A percentile compares a stretch with the other conserved stretches of the same genome.
These are phyloP conservation scores for Brassica hybrid DNA, from an alignment of 441 rosid species.

Conservation along the genomic window DNA sequence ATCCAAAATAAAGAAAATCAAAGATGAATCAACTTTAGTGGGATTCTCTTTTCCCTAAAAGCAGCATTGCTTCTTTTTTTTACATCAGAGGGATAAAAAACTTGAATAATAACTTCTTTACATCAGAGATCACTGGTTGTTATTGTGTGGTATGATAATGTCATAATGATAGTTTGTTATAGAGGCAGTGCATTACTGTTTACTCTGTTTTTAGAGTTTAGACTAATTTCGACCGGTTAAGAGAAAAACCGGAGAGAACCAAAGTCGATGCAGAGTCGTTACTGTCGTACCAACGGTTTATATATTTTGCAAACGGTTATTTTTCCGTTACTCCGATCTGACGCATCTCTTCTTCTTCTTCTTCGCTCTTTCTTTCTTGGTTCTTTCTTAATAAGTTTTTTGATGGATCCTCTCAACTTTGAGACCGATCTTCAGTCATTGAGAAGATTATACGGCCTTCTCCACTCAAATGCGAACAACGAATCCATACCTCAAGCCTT, in stretches of 20 bases:
- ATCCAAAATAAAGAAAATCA: slow-evolving; percentile 33
- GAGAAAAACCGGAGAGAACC: not conserved
- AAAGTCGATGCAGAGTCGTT: not conserved
- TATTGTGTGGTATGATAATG: not conserved
- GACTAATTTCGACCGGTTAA: not conserved
- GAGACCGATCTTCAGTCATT: slow-evolving; percentile 46
- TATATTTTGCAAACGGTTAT: not conserved
- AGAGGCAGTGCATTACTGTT: not conserved
- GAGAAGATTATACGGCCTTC: slow-evolving; percentile 48
- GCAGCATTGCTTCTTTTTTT: slow-evolving; percentile 37
- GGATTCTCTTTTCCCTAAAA: slow-evolving; percentile 45
- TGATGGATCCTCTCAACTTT: slow-evolving; percentile 42
- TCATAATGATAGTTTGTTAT: slow-evolving; percentile 16
- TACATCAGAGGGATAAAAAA: slow-evolving; percentile 17
- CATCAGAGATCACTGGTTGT: no score
- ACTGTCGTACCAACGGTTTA: not conserved
- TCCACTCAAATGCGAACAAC: slow-evolving; percentile 28
- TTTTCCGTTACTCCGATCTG: not conserved
- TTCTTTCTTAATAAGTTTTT: not conserved
- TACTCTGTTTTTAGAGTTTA: slow-evolving; percentile 6
- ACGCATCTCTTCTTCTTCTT: not conserved
- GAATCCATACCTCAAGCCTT: slow-evolving; percentile 5
- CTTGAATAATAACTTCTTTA: no score
- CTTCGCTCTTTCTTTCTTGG: not conserved
- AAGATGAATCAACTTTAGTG: slow-evolving; percentile 39